phyloP scores from a whole-genome alignment of 306 rosid species.

The Arachis stenosperma region DNA sequence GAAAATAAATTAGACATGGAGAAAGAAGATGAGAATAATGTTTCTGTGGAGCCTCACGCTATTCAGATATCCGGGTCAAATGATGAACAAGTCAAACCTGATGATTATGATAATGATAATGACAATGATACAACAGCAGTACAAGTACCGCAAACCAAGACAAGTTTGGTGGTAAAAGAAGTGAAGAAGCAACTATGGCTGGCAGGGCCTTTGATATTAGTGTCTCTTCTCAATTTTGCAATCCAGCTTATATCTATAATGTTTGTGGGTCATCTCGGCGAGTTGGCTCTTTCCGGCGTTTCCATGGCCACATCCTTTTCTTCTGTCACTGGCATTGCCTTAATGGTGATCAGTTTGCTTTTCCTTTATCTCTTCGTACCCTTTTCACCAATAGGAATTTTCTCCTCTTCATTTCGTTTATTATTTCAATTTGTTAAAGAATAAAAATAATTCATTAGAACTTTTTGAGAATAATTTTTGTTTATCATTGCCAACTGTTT shows the following conservation, averaged over 20 bases:
- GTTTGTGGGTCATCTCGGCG: constrained; percentile 76
- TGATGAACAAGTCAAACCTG: not conserved
- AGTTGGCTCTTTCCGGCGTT: constrained; percentile 62
- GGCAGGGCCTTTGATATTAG: constrained; percentile 61
- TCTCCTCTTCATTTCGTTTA: too few relatives aligned
- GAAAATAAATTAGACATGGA: not conserved
- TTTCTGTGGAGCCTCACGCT: not conserved
- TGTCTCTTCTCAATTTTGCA: constrained; percentile 49
- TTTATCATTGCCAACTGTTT: not conserved
- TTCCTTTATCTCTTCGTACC: too few relatives aligned
- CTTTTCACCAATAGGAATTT: too few relatives aligned
- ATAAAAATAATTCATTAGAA: not conserved
- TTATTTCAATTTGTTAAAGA: too few relatives aligned
- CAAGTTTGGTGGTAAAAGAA: constrained; percentile 41
- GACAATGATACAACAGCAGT: too few relatives aligned
- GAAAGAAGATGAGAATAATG: not conserved
- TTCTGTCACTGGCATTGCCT: constrained; percentile 68
- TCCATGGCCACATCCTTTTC: constrained; percentile 73
- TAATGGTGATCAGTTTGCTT: constrained; percentile 40
- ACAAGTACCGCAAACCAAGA: not conserved
- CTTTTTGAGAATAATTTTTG: not conserved
- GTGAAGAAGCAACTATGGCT: constrained; percentile 76
- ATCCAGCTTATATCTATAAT: constrained; percentile 64
- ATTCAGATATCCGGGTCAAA: not conserved
- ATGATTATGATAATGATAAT: too few relatives aligned